Evolutionary conservation across 257 asterid species (phyloP).

Genomic region (Nicotiana otophora): DNA sequence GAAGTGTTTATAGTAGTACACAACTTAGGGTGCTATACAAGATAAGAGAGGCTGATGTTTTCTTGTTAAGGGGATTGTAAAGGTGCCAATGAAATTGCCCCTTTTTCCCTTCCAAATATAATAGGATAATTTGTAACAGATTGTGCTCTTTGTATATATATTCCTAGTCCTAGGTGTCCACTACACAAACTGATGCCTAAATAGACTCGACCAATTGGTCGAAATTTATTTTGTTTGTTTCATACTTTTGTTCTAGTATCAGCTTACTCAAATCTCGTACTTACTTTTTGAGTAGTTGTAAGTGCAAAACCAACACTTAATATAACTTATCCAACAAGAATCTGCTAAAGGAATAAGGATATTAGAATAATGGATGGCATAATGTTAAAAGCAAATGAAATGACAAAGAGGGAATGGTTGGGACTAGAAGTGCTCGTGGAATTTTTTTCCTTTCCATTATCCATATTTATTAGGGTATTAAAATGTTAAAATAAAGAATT

Average conservation of each 20-base stretch:
- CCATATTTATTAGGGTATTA: neutral
- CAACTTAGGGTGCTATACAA: neutral
- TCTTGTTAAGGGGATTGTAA: conserved; percentile 24
- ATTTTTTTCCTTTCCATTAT: neutral
- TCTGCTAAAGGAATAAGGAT: neutral
- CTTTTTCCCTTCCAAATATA: neutral
- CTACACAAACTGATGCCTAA: neutral
- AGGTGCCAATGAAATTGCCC: conserved; percentile 4
- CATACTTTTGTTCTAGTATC: neutral
- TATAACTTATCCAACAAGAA: neutral
- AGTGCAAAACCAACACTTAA: neutral
- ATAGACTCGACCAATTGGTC: neutral
- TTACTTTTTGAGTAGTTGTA: neutral
- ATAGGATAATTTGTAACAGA: neutral
- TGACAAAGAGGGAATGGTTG: conserved; percentile 7
- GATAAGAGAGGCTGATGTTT: neutral
- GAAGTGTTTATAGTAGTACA: too few relatives aligned
- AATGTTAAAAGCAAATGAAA: neutral
- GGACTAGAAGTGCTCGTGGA: neutral
- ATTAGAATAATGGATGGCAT: neutral
- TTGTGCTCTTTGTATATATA: conserved; percentile 4
- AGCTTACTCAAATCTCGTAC: neutral
- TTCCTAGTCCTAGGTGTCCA: neutral
- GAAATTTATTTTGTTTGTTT: neutral
- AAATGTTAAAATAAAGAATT: neutral